Percentiles rank a stretch among this genome's conserved stretches.
phyloP scores from a whole-genome alignment of 495 filamentous ascomycete genomes.

The Penicillium taxi region DNA sequence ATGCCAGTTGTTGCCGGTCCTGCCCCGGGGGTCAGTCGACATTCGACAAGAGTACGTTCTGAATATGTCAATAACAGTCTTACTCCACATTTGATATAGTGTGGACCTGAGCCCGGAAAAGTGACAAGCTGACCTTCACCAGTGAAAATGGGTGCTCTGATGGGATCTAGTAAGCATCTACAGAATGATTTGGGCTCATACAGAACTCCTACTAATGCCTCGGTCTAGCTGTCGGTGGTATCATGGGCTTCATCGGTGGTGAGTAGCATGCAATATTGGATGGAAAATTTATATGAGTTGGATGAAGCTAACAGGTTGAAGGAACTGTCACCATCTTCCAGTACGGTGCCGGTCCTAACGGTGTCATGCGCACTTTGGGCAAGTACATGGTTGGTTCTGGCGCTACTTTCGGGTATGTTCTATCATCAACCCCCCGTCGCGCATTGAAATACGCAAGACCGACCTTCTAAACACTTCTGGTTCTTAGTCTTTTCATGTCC shows the following conservation, averaged over 20 bases:
- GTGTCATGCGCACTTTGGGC: constrained; percentile 83
- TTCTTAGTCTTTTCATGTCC: constrained; percentile 89
- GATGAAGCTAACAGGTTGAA: constrained; percentile 26
- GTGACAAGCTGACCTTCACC: constrained; percentile 18
- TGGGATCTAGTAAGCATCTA: constrained; percentile 78
- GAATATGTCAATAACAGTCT: not conserved
- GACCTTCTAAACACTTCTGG: constrained; percentile 6
- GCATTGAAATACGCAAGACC: constrained; percentile 1
- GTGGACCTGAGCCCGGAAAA: not conserved
- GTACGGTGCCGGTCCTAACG: constrained; percentile 87
- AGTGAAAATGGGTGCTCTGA: constrained; percentile 98
- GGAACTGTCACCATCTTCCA: constrained; percentile 89
- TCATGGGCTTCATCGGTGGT: constrained; percentile 98
- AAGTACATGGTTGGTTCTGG: constrained; percentile 98
- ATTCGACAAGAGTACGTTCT: constrained; percentile 78
- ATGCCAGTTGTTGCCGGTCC: constrained; percentile 65
- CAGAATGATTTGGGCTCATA: not conserved
- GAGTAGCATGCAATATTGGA: constrained; percentile 10
- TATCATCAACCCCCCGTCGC: not conserved
- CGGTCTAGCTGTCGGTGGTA: constrained; percentile 72
- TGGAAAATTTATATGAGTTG: not conserved
- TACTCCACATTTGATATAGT: not conserved
- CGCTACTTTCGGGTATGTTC: constrained; percentile 83
- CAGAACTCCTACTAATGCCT: constrained; percentile 9
- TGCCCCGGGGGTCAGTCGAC: constrained; percentile 56